A percentile compares a stretch with the other conserved stretches of the same genome.
Evolutionary conservation across 768 basidiomycete genomes (phyloP).

Genomic region (Gautieria morchelliformis): DNA sequence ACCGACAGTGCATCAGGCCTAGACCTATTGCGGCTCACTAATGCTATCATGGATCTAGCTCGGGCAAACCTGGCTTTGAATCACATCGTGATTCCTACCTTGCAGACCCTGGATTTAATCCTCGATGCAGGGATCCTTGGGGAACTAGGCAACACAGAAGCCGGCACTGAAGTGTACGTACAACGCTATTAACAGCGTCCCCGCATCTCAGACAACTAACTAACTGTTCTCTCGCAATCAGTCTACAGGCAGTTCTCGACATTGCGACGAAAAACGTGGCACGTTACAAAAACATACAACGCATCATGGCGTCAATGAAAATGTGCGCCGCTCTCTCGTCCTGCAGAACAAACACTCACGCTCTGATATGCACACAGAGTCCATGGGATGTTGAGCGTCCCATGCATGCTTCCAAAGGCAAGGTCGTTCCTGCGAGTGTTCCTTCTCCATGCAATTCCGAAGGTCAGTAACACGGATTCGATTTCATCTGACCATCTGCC

Average conservation of each 20-base stretch:
- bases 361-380: conserved; percentile 33
- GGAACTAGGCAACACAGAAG: conserved; percentile 33
- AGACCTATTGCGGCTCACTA: conserved; percentile 39
- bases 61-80: conserved; percentile 52
- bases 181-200: background rate
- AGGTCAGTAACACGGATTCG: conserved; percentile 37
- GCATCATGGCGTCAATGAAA: conserved; percentile 76
- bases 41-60: conserved; percentile 48
- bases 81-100: conserved; percentile 66
- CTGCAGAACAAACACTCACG: background rate
- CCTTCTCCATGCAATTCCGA: conserved; percentile 72
- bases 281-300: conserved; percentile 71
- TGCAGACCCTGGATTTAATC: conserved; percentile 67
- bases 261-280: conserved; percentile 53
- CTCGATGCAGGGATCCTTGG: conserved; percentile 58
- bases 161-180: conserved; percentile 45
- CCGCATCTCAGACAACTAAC: background rate
- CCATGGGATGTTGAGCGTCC: conserved; percentile 50
- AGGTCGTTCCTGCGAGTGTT: conserved; percentile 45
- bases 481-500: background rate
- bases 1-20: conserved; percentile 26
- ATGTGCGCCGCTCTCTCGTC: conserved; percentile 41
- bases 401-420: conserved; percentile 31
- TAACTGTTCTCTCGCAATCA: conserved; percentile 19
- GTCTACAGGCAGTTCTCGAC: conserved; percentile 43